phyloP scores from a whole-genome alignment of 768 basidiomycete species.

The Dioszegia hungarica region DNA sequence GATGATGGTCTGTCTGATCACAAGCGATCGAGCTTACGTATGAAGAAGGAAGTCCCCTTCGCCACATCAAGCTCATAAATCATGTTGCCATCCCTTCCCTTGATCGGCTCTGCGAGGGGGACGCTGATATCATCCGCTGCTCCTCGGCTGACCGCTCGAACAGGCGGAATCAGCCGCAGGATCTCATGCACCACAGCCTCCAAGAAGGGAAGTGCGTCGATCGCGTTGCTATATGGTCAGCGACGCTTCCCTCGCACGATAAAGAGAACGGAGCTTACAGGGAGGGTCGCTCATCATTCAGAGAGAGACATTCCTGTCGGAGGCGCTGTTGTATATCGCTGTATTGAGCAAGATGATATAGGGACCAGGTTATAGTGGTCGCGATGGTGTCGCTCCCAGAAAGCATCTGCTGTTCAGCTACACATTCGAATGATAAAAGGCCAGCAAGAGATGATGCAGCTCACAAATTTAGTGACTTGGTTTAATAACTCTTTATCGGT shows the following conservation, averaged over 20 bases:
- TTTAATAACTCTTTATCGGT: constrained; percentile 65
- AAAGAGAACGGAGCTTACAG: constrained; percentile 37
- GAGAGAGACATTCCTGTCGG: constrained; percentile 59
- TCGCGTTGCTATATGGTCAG: constrained; percentile 51
- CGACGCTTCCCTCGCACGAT: neutral
- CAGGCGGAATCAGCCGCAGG: constrained; percentile 35
- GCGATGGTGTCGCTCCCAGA: constrained; percentile 78
- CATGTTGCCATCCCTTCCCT: constrained; percentile 42
- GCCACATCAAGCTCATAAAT: constrained; percentile 29
- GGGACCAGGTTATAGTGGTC: constrained; percentile 74
- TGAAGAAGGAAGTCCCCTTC: constrained; percentile 39
- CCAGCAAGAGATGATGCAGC: neutral
- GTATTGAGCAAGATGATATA: constrained; percentile 66
- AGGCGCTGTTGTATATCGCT: constrained; percentile 65
- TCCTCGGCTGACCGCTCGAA: constrained; percentile 33
- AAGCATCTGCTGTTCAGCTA: constrained; percentile 29
- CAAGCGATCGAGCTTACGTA: constrained; percentile 47
- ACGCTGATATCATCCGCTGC: constrained; percentile 20
- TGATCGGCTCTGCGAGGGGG: constrained; percentile 37
- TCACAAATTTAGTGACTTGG: constrained; percentile 34
- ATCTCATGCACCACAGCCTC: constrained; percentile 60
- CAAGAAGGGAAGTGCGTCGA: constrained; percentile 64
- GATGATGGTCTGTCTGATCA: constrained; percentile 20
- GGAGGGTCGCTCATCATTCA: constrained; percentile 46
- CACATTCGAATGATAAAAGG: neutral